Evolutionary conservation across 768 basidiomycete species (phyloP), one percentile per base, ranked within the genome.

Genomic region (Boletus pseudo-olivaceus): DNA sequence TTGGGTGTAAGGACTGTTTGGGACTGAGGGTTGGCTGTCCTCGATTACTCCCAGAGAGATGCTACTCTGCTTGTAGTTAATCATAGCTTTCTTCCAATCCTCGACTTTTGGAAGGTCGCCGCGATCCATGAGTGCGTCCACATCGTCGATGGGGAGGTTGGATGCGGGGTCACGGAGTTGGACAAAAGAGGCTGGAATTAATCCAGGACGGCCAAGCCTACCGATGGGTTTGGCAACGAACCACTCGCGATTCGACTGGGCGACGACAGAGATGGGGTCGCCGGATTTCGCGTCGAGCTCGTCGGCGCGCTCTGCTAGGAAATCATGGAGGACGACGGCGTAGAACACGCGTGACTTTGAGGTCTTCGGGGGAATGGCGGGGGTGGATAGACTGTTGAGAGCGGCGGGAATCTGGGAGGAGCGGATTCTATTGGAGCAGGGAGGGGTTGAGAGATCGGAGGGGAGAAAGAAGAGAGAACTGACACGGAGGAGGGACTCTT

Each of bases 171-270:
- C 95, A 54, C 93, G 90, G 45, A 98, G 88, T 72, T 98, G 88
- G 62, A 99, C 96, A 69, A 98, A 98, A 2, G 96, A 85, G 48
- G 93, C 95, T 7, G 97, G 97, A 54, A 99, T 98, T 53, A 99
- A 81, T 47, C 97, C 97, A 0, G 97, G 97, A 50, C 95, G 88
- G 30, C 97, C 96, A 19, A 99, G 82, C 51, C 84, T 81, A 38
- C 94, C 93, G 64, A 99, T 99, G 12, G 96, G 93, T 73, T 99
- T 99, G 27, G 97, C 97, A 45, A 99, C 97, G 71, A 98, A 98
- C 97, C 97, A 99, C 71, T 99, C 97, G 59, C 93, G 92, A 67
- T 98, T 99, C n/a, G 95, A 98, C 71, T 98, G 97, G 0, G 97
- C 97, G 53, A 98, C 97, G 56, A 99, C 93, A 17, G 95, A 90